A percentile compares a stretch with the other conserved stretches of the same genome.
Conservation (phyloP, 345 rosid genomes). For the Geranium rotundifolium region DNA sequence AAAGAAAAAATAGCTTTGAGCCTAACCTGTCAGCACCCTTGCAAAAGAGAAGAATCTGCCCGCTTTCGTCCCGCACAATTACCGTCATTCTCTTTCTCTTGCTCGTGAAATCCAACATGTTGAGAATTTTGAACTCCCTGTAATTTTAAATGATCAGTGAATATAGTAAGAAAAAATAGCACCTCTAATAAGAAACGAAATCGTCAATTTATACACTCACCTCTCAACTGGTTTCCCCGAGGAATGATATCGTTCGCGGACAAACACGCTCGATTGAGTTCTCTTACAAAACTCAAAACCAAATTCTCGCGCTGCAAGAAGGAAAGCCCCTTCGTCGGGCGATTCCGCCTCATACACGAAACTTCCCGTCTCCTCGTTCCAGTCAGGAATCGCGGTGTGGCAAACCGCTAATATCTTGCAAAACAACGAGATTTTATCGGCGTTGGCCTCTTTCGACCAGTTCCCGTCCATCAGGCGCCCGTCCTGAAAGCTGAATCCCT, state of each 20-base stretch:
- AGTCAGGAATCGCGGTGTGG: conserved; percentile 96
- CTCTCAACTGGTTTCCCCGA: conserved; percentile 60
- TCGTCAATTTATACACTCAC: conserved; percentile 25
- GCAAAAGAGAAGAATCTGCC: conserved; percentile 75
- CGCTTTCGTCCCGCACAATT: conserved; percentile 65
- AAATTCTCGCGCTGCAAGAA: conserved; percentile 91
- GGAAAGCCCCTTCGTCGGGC: conserved; percentile 92
- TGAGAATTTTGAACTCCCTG: conserved; percentile 92
- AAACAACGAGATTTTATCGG: conserved; percentile 48
- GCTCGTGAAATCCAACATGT: conserved; percentile 87
- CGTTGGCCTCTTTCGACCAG: conserved; percentile 65
- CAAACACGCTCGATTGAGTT: conserved; percentile 72
- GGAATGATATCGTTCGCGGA: conserved; percentile 43
- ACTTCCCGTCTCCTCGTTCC: conserved; percentile 60
- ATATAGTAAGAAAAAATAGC: conserved; percentile 11
- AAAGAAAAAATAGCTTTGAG: not conserved
- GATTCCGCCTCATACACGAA: conserved; percentile 88
- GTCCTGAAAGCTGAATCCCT: conserved; percentile 88
- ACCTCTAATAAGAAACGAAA: conserved; percentile 9
- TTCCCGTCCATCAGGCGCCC: conserved; percentile 65
- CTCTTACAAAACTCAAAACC: conserved; percentile 87
- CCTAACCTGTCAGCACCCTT: conserved; percentile 98
- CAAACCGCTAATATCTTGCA: conserved; percentile 77
- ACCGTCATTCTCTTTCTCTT: conserved; percentile 97
- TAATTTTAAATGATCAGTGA: conserved; percentile 4